Evolutionary conservation across 306 rosid species (phyloP), one percentile per base, ranked within the genome.

Genomic region (Erythrophleum fordii): DNA sequence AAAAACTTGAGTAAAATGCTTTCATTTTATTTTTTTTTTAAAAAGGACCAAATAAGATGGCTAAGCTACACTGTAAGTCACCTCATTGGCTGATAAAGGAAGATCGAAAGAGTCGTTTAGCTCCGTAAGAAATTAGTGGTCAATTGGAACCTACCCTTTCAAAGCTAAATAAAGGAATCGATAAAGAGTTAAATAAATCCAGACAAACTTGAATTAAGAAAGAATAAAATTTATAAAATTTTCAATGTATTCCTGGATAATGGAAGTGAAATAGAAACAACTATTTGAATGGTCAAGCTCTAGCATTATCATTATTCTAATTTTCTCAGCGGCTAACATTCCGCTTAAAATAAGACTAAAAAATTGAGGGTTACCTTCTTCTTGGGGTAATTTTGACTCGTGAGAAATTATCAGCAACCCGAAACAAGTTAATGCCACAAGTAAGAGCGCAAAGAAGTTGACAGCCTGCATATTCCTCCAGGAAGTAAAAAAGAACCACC

Each of bases 361-460:
- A 41, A 22, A 65, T 31, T 4, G 53, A 45, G 69, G 60, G 56
- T 12, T 80, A 89, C 96, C 92, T 86, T 93, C 97, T 48, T 89
- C 83, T 53, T 87, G 90, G 44, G 94, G 86, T 44, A 93, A 42
- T 71, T 53, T 83, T 22, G 94, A 77, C 44, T 84, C 85, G 13
- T 13, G 66, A 16, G 87, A 85, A 84, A 87, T 67, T 76, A 85
- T 70, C 69, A 77, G 89, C 77, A 82, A 79, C 23, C 52, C 42
- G 81, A 89, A 86, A 82, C 86, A 80, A 78, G 76, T 84, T 45
- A 79, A 28, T 31, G 82, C 80, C 70, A 87, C 10, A 45, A 88
- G 35, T 35, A 87, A 37, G 66, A 82, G 64, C 31, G 73, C 73
- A 53, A 77, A 73, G 75, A 82, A 69, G 62, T 75, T 81, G 75